phyloP scores from a whole-genome alignment of 495 filamentous ascomycete species.

The Podospora appendiculata region DNA sequence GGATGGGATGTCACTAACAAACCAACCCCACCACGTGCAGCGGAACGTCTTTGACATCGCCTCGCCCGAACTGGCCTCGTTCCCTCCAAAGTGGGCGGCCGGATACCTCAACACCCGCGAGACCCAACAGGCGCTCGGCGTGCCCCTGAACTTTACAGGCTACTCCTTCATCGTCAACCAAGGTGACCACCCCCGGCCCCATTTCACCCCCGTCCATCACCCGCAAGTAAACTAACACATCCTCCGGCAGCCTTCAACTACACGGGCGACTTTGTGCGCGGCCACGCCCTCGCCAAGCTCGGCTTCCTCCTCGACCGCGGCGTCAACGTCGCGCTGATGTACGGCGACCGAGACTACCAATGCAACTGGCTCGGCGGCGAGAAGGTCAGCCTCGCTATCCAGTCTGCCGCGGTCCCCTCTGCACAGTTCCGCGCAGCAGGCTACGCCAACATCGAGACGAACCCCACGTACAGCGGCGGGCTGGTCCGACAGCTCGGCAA shows the following conservation, averaged over 20 bases:
- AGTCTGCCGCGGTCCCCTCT: constrained; percentile 16
- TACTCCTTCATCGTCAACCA: background rate
- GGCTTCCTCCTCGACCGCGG: constrained; percentile 44
- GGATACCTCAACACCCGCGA: constrained; percentile 48
- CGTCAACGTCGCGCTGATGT: constrained; percentile 51
- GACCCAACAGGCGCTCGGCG: constrained; percentile 51
- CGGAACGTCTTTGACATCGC: constrained; percentile 43
- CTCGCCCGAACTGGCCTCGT: constrained; percentile 38
- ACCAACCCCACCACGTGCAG: background rate
- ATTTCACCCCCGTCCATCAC: background rate
- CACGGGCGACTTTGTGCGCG: constrained; percentile 13
- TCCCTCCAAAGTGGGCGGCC: constrained; percentile 45
- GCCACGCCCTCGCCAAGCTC: constrained; percentile 36
- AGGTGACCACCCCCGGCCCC: background rate
- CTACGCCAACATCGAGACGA: constrained; percentile 43
- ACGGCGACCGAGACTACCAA: constrained; percentile 52
- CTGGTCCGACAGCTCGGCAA: constrained; percentile 53
- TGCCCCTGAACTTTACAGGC: constrained; percentile 52
- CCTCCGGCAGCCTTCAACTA: constrained; percentile 20
- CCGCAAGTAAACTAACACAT: background rate
- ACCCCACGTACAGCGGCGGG: constrained; percentile 43
- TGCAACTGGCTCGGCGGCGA: constrained; percentile 56
- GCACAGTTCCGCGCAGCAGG: constrained; percentile 34
- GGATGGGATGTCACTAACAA: background rate
- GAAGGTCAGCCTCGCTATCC: constrained; percentile 47